Evolutionary conservation across 2,329 filamentous ascomycete genomes (phyloP), one percentile per base, ranked within the genome.

Genomic region (Sclerotinia spermophila): DNA sequence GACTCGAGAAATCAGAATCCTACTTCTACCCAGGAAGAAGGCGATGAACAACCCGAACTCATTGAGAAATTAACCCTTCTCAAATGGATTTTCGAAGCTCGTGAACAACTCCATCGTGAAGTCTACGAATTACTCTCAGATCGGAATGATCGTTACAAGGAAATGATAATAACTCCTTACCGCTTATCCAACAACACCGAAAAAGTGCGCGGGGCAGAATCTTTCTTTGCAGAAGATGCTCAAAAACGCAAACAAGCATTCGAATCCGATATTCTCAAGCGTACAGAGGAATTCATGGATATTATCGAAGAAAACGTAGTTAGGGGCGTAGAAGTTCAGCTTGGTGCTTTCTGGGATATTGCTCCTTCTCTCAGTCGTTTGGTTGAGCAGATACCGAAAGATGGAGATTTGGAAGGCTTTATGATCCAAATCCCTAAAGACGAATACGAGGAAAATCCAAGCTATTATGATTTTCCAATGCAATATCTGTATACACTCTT

Each of bases 291-390:
- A 33, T 94, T 98, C 78, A 86, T 92, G 75, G 85, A 86, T 61
- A 88, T 96, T 10, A 88, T 97, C 42, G 93, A 97, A 79, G 86
- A 90, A 75, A 96, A 96, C 69, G 94, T 97, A 33, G 89, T 90
- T 30, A 89, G 92, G 15, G 96, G 95, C 24, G 93, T 98, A 17
- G 94, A 97, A 79, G 88, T 93, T 69, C 96, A 98, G 81, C 86
- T 97, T 3, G 94, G 91, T 15, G 94, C 95, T 0, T 99, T 98
- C 80, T 99, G 96, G 96, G 96, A 99, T 78, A 97, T 98, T 77
- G 95, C 94, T 1, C 96, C 96, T 3, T 89, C 90, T 5, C 85
- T 99, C 0, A 85, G 91, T 38, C 86, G 89, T 24, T 84, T 98
- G 61, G 86, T 97, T 17, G 92, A 97, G 72, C 91, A 92, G 76